phyloP scores from a whole-genome alignment of 208 protist species.

The Leptomonas seymouri region DNA sequence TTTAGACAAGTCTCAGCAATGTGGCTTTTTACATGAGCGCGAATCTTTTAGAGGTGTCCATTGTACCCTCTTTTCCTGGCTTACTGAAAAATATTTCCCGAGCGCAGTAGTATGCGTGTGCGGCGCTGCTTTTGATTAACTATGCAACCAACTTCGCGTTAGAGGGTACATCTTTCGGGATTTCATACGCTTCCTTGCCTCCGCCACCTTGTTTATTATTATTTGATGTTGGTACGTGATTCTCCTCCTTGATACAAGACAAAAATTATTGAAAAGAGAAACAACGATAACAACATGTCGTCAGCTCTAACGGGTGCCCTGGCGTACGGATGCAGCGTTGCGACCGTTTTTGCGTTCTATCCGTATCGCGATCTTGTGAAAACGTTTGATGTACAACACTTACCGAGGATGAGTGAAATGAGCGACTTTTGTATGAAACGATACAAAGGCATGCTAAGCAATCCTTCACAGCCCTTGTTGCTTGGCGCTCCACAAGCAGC shows the following conservation, averaged over 20 bases:
- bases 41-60: too few species aligned
- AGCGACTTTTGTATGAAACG: constrained; percentile 56
- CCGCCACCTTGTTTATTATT: too few species aligned
- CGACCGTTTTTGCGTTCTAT: constrained; percentile 74
- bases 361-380: constrained; percentile 90
- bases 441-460: constrained; percentile 82
- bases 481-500: constrained; percentile 63
- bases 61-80: too few species aligned
- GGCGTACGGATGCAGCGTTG: constrained; percentile 64
- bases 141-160: too few species aligned
- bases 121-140: too few species aligned
- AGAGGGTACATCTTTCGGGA: too few species aligned
- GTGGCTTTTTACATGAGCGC: too few species aligned
- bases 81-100: too few species aligned
- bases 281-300: constrained; percentile 28
- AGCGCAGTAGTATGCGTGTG: too few species aligned
- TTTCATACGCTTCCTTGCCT: too few species aligned
- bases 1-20: too few species aligned
- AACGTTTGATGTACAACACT: constrained; percentile 32
- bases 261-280: background rate
- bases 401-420: constrained; percentile 31
- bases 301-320: constrained; percentile 42
- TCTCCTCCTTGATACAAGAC: background rate
- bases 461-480: constrained; percentile 80
- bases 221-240: too few species aligned